Base-by-base conservation (phyloP, 495 filamentous ascomycete species). In the Tuber brumale region DNA sequence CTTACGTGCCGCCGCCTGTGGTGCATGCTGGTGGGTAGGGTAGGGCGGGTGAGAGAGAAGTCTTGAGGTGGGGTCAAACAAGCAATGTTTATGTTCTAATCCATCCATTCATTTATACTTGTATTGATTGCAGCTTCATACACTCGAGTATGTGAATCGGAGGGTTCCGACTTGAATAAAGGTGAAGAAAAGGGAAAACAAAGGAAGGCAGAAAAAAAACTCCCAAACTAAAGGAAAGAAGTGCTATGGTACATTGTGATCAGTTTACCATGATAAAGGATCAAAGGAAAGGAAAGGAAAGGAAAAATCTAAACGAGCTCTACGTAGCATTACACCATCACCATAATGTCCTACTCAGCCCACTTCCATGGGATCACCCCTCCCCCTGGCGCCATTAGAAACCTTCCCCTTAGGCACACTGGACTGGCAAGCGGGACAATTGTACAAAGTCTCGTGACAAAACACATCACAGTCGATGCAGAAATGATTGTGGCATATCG, bases 401-500 rank as follows among this genome's bases (percentile, higher is more conserved):
- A 46, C 57, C 46, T 75, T 73, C 3, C 76, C 72, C 14, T 46
- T 73, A 12, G 76, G n/a, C 57, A 72, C 76, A 5, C 72, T 75
- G 44, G 92, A 93, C 85, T 97, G 92, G 83, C 95, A 99, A 0
- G 94, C 94, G 21, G 95, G 94, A 80, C 95, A 99, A 83, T 97
- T 97, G 83, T 99, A 94, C 66, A 97, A 87, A 6, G 93, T 89
- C 84, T 97, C 93, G 85, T 99, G 95, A 37, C 92, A 91, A 85
- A 93, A 98, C 8, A 97, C 88, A 84, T 98, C 96, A 82, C 96
- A 99, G 83, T 98, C 96, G 79, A 98, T 94, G 87, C 95, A 99
- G 81, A 98, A 99, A 83, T 97, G 93, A 71, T 92, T 91, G 9
- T 87, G 83, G 83, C 95, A 99, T 46, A 88, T 90, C 76, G 90